These are phyloP conservation scores for Heliamphora exappendiculata DNA, from an alignment of 148 eudicot genomes.

Conservation along the genomic window DNA sequence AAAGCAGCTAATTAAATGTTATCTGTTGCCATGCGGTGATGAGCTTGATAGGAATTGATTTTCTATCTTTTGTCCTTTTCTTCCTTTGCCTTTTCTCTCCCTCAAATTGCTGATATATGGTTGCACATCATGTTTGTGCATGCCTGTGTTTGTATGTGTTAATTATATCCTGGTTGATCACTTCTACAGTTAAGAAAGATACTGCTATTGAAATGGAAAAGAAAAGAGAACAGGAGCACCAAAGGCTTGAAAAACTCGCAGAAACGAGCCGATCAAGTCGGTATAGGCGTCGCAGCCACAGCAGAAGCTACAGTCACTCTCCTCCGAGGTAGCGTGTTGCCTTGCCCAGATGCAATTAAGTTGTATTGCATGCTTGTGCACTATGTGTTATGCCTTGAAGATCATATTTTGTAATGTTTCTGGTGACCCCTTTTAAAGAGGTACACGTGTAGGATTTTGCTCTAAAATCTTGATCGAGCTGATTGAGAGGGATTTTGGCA, in stretches of 20 bases:
- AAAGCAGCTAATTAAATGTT: slow-evolving; percentile 13
- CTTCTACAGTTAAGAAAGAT: slow-evolving; percentile 74
- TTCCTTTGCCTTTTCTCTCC: too few relatives aligned
- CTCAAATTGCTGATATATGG: not conserved
- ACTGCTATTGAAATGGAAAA: slow-evolving; percentile 87
- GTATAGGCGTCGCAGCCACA: slow-evolving; percentile 66
- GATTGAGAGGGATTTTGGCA: not conserved
- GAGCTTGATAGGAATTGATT: not conserved
- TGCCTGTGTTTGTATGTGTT: not conserved
- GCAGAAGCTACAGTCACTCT: slow-evolving; percentile 82
- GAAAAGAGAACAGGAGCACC: slow-evolving; percentile 90
- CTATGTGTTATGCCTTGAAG: not conserved
- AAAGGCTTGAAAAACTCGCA: slow-evolving; percentile 85
- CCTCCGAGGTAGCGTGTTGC: slow-evolving; percentile 58
- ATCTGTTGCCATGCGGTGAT: slow-evolving; percentile 5
- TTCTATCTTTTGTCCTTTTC: not conserved
- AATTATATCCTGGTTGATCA: slow-evolving; percentile 6
- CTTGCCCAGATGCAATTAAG: not conserved
- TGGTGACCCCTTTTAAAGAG: not conserved
- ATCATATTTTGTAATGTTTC: not conserved
- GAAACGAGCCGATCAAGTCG: slow-evolving; percentile 76
- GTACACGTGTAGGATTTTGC: not conserved
- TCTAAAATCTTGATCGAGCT: not conserved
- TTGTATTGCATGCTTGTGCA: not conserved
- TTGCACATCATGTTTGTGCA: not conserved